Percentiles rank a stretch among this genome's conserved stretches.
These are phyloP conservation scores for Prunus yedoensis DNA, from an alignment of 331 rosid species.

Conservation along the genomic window DNA sequence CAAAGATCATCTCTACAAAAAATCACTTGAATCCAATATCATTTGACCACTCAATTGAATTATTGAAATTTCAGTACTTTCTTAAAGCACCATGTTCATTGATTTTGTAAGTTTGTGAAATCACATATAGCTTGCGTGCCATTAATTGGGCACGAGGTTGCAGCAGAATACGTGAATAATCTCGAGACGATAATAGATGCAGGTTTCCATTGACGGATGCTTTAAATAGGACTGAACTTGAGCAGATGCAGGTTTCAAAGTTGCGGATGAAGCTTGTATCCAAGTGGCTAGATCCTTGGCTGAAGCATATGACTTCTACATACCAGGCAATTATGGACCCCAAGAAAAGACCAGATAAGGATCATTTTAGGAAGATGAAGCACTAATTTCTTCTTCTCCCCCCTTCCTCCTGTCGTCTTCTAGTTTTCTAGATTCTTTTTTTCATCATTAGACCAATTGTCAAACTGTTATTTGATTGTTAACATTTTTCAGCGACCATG, in stretches of 20 bases:
- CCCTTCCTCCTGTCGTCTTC: too few relatives aligned
- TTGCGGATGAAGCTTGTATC: slow-evolving; percentile 83
- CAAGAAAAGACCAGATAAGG: slow-evolving; percentile 88
- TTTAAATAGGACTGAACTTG: slow-evolving; percentile 51
- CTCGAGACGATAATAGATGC: slow-evolving; percentile 80
- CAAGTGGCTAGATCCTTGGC: slow-evolving; percentile 81
- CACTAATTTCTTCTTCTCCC: not conserved
- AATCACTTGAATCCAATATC: too few relatives aligned
- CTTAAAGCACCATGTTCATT: too few relatives aligned
- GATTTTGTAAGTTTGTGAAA: too few relatives aligned
- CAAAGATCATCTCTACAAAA: too few relatives aligned
- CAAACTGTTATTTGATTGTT: not conserved
- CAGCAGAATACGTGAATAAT: slow-evolving; percentile 68
- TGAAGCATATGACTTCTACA: slow-evolving; percentile 69
- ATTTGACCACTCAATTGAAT: too few relatives aligned
- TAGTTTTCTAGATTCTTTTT: not conserved
- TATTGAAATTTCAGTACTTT: too few relatives aligned
- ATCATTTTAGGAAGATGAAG: slow-evolving; percentile 84
- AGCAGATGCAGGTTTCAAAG: slow-evolving; percentile 90
- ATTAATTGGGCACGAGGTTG: slow-evolving; percentile 68
- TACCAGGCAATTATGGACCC: slow-evolving; percentile 87
- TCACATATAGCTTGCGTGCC: slow-evolving; percentile 47
- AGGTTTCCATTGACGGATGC: too few relatives aligned
- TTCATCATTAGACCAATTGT: not conserved
- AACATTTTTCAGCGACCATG: too few relatives aligned